Base-by-base conservation (phyloP, 1,139 yeast genomes). In the Suhomyces yuchorum region DNA sequence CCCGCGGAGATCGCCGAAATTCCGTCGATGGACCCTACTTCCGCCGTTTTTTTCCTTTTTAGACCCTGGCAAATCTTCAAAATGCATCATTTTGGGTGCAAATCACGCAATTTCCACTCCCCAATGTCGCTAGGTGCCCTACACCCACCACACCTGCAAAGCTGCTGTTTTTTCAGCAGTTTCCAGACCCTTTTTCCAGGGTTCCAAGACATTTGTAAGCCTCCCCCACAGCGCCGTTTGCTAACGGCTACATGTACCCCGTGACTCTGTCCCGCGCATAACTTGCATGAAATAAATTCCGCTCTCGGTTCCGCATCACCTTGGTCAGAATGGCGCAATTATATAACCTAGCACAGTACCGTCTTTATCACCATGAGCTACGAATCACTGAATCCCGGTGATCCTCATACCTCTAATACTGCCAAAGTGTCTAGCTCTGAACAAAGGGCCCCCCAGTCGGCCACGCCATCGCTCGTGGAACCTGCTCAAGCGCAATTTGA, bases 291-390 rank as follows among this genome's bases (percentile, higher is more conserved):
- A 4, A 20, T 5, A 35, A 23, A 22, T 37, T 37, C 39, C 30
- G 39, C 23, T 15, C 15, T 23, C 39, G 30, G 23, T 35, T 35
- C 38, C 38, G 38, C 23, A 35, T 34, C 30, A 2, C 30, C 38
- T 12, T 12, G 3, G 14, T 19, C 28, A 5, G 15, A 20, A 37
- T 37, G 30, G 39, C 30, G 26, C 39, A 12, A 22, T 37, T 37
- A 37, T 37, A 37, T 37, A 37, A 37, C 19, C 30, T 26, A 3
- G 14, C n/a, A 11, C 5, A 26, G 6, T 11, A 8, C 8, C 39
- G n/a, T 37, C 14, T 37, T 17, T 9, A 17, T 22, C 30, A 6
- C 17, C 18, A 22, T 23, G 28, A 37, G 18, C 39, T 17, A 22
- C 28, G 18, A 22, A 37, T 15, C 17, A 12, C 28, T 20, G 39